Conservation (phyloP, 2,329 filamentous ascomycete species). For the Westerdykella sp. region DNA sequence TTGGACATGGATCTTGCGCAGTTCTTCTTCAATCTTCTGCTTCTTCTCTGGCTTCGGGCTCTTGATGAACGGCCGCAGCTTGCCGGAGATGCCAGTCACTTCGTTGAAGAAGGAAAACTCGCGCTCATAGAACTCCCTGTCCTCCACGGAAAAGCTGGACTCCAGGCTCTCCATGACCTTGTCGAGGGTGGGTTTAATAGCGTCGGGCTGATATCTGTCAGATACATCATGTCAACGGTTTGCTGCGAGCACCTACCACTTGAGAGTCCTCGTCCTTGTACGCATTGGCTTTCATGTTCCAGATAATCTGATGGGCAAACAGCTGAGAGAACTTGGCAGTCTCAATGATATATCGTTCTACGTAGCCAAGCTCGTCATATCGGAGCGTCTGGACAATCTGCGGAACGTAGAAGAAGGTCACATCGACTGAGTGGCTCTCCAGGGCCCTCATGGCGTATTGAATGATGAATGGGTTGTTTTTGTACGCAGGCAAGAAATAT, state of each 20-base stretch:
- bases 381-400: conserved; percentile 94
- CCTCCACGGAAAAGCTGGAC: conserved; percentile 68
- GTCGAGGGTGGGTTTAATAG: conserved; percentile 89
- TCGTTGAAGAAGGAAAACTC: conserved; percentile 99
- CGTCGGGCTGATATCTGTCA: conserved; percentile 60
- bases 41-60: conserved; percentile 93
- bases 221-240: neutral
- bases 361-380: conserved; percentile 89
- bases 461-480: conserved; percentile 84
- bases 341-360: conserved; percentile 93
- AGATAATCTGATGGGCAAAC: conserved; percentile 98
- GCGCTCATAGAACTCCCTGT: conserved; percentile 81
- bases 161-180: conserved; percentile 81
- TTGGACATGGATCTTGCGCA: conserved; percentile 94
- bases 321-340: conserved; percentile 96
- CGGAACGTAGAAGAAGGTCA: conserved; percentile 98
- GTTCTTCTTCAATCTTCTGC: conserved; percentile 96
- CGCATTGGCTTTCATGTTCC: conserved; percentile 99
- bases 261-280: conserved; percentile 94
- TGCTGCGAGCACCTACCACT: conserved; percentile 53
- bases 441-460: conserved; percentile 96
- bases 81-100: conserved; percentile 91
- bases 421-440: conserved; percentile 90
- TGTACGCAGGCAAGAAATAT: conserved; percentile 85
- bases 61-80: conserved; percentile 89